phyloP scores from a whole-genome alignment of 108 stramenopile species.

The Stephanodiscus triporus region DNA sequence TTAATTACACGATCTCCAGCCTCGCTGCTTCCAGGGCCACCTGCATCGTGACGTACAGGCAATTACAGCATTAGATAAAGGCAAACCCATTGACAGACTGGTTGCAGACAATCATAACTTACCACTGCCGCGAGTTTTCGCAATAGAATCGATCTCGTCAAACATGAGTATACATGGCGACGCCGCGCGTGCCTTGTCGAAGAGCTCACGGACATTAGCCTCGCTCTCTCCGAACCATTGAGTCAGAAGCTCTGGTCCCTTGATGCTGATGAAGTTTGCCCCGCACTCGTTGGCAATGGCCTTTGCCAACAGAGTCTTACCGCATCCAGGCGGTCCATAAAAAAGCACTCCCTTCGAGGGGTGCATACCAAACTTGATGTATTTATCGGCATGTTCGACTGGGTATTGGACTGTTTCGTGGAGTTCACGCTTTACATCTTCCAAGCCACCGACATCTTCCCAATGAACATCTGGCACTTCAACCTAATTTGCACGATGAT shows the following conservation, averaged over 20 bases:
- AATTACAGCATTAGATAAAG: not conserved
- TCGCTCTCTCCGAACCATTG: slow-evolving; percentile 99
- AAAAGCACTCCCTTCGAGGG: slow-evolving; percentile 97
- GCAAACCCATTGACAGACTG: not conserved
- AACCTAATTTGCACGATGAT: slow-evolving; percentile 25
- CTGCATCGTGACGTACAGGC: not conserved
- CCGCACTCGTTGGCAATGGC: slow-evolving; percentile 99
- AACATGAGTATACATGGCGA: slow-evolving; percentile 99
- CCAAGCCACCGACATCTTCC: slow-evolving; percentile 99
- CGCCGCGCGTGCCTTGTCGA: slow-evolving; percentile 99
- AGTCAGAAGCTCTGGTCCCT: slow-evolving; percentile 98
- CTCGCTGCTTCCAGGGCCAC: slow-evolving; percentile 88
- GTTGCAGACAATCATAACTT: slow-evolving; percentile 13
- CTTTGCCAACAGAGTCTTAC: slow-evolving; percentile 99
- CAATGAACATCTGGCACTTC: slow-evolving; percentile 96
- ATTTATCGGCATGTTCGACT: slow-evolving; percentile 96
- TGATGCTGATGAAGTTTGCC: slow-evolving; percentile 99
- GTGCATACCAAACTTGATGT: slow-evolving; percentile 96
- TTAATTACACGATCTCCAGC: slow-evolving; percentile 99
- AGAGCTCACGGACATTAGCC: slow-evolving; percentile 98
- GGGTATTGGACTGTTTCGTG: slow-evolving; percentile 99
- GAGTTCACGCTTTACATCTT: slow-evolving; percentile 98
- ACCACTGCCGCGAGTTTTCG: slow-evolving; percentile 94
- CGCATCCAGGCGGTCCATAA: slow-evolving; percentile 99
- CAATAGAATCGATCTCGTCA: slow-evolving; percentile 99